Conservation (phyloP, 106 monocot genomes). For the Chionographis japonica region DNA sequence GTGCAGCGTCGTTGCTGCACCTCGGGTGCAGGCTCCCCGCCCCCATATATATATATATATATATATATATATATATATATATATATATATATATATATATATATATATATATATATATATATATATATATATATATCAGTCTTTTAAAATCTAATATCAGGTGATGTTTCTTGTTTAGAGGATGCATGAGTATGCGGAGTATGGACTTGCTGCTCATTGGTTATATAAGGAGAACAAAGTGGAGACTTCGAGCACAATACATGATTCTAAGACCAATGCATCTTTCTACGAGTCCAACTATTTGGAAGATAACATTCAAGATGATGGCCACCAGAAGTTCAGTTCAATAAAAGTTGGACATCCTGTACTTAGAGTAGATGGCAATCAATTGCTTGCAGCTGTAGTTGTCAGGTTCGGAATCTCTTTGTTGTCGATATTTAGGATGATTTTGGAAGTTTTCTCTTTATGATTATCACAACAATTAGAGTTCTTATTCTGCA, state of each 20-base stretch:
- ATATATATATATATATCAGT: no score
- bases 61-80: no score
- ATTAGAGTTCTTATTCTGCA: constrained; percentile 20
- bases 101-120: no score
- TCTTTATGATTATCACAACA: constrained; percentile 5
- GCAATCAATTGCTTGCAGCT: constrained; percentile 84
- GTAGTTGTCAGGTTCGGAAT: constrained; percentile 67
- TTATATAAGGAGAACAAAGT: constrained; percentile 78
- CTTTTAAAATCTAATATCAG: neutral
- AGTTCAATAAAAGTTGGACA: constrained; percentile 77
- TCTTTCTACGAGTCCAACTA: constrained; percentile 37
- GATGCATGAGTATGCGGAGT: constrained; percentile 92
- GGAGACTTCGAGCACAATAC: constrained; percentile 8
- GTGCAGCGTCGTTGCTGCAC: no score
- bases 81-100: no score
- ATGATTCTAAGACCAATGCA: constrained; percentile 30
- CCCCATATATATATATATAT: no score
- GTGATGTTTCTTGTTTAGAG: constrained; percentile 23
- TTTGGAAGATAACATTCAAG: constrained; percentile 45
- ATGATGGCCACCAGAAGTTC: constrained; percentile 48
- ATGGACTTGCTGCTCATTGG: constrained; percentile 95
- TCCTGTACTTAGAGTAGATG: constrained; percentile 85
- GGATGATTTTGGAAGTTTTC: neutral
- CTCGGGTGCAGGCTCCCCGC: no score
- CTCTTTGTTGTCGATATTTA: neutral